These are phyloP conservation scores for Aciculosporium take DNA, from an alignment of 2,329 filamentous ascomycete genomes.

Conservation along the genomic window DNA sequence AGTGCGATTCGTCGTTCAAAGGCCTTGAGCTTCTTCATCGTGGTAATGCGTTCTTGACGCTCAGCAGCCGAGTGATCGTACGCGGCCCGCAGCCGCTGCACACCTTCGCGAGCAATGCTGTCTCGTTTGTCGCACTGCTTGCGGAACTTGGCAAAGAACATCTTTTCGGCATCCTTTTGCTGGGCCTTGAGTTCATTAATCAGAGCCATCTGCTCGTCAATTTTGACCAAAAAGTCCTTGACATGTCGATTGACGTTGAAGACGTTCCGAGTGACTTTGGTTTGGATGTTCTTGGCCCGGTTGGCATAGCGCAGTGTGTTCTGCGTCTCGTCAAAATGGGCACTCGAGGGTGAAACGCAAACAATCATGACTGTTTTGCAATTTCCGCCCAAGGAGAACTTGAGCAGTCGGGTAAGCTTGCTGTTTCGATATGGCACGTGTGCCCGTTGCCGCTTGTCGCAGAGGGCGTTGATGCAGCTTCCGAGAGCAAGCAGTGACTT, in stretches of 20 bases:
- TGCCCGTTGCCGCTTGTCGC: constrained; percentile 78
- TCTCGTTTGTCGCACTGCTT: constrained; percentile 84
- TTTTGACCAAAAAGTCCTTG: constrained; percentile 98
- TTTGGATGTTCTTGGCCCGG: constrained; percentile 97
- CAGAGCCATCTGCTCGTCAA: constrained; percentile 92
- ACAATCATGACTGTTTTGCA: constrained; percentile 99
- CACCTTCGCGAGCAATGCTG: constrained; percentile 57
- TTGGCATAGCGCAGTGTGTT: constrained; percentile 97
- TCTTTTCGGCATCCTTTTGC: constrained; percentile 73
- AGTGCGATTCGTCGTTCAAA: constrained; percentile 75
- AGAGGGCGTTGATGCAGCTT: constrained; percentile 96
- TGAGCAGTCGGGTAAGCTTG: constrained; percentile 85
- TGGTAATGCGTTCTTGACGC: constrained; percentile 61
- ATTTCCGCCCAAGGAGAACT: constrained; percentile 94
- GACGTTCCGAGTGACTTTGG: constrained; percentile 96
- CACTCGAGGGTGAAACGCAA: constrained; percentile 89
- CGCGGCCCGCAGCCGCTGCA: constrained; percentile 64
- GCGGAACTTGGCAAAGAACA: constrained; percentile 75
- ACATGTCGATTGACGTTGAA: constrained; percentile 99
- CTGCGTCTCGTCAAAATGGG: constrained; percentile 95
- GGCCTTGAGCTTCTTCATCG: constrained; percentile 69
- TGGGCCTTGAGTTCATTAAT: constrained; percentile 93
- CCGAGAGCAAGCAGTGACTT: constrained; percentile 89
- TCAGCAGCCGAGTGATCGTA: constrained; percentile 71
- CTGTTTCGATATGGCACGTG: constrained; percentile 97